Evolutionary conservation across 129 eudicot genomes (phyloP), one percentile per base, ranked within the genome.

Genomic region (Flaveria ramosissima): DNA sequence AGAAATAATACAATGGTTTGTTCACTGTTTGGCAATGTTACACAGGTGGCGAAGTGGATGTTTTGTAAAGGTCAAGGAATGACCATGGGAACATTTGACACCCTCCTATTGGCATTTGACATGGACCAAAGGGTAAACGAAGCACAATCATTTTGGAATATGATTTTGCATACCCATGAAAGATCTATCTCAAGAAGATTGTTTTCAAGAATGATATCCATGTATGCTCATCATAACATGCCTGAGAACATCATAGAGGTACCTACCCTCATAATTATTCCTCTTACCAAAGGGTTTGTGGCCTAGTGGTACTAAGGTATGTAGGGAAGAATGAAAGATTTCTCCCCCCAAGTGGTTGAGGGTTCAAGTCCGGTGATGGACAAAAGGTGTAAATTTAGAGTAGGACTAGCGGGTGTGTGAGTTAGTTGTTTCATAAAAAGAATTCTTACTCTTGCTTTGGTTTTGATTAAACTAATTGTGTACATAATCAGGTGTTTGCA

Each of bases 21-120:
- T 39, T 86, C 56, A 39, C 61, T 76, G 27, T 71, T 70, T 30
- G 3, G 16, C 12, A 14, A 51, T 76, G 50, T 72, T 75, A 19
- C 16, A 32, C 84, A 94, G 99, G 89, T 94, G 80, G 88, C 97
- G 13, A 94, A 94, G 86, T 94, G 97, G 99, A 94, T 94, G 97
- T 64, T 94, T 48, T 87, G 93, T 71, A 94, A 94, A 86, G 99
- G 99, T 51, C 96, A 94, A 86, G 97, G 99, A 50, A 88, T 96
- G 87, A 94, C 97, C 47, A 91, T 94, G 99, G 89, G 89, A 69
- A 91, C 97, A 30, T 94, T 87, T 68, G 97, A 94, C 75, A 75
- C 89, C 72, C 96, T 94, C 53, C 76, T 94, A 16, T 80, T 87
- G 24, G 99, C 99, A 56, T 91, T 89, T 68, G 97, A 94, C 78